Evolutionary conservation across 345 rosid species (phyloP), one percentile per base, ranked within the genome.

Genomic region (Lumnitzera littorea): DNA sequence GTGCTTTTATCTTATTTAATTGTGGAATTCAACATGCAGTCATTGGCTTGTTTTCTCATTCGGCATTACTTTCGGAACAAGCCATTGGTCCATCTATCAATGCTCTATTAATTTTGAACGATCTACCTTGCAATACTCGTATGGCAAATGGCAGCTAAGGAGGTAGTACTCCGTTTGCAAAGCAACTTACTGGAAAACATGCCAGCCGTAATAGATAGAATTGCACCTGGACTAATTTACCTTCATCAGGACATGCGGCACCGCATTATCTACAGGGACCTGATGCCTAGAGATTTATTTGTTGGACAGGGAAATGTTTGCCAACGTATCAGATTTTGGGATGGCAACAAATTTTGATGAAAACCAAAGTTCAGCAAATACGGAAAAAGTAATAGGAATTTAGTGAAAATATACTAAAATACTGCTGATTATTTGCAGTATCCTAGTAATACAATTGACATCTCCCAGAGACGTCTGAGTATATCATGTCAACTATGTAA

Each of bases 291-390:
- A 56, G 80, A 83, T 46, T 66, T 77, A 11, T 56, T 29, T 83
- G 48, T 12, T 83, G n/a, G 83, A 80, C 27, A 17, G 29, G 13
- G 77, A 74, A 25, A 74, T 74, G 82, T 61, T 53, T 49, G 74
- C 78, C 48, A 80, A 78, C 66, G 80, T 83, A 47, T 74, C 85
- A 15, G 85, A 80, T 48, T 80, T 77, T 2, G 78, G 84, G 20
- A 68, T 77, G 78, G 84, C 82, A 0, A 76, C 67, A 15, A 58
- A 69, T 17, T 69, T 80, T 41, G 47, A 43, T 0, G 56, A 51
- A 50, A 58, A 72, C 48, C 75, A 76, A 48, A 51, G 51, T 36
- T 20, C 49, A 12, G 68, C 65, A n/a, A 65, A 63, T n/a, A 67
- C 79, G 0, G 71, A 52, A 12, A 68, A 62, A 48, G 65, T 69